phyloP scores from a whole-genome alignment of 1,284 basidiomycete species.

The Apiotrichum porosum region DNA sequence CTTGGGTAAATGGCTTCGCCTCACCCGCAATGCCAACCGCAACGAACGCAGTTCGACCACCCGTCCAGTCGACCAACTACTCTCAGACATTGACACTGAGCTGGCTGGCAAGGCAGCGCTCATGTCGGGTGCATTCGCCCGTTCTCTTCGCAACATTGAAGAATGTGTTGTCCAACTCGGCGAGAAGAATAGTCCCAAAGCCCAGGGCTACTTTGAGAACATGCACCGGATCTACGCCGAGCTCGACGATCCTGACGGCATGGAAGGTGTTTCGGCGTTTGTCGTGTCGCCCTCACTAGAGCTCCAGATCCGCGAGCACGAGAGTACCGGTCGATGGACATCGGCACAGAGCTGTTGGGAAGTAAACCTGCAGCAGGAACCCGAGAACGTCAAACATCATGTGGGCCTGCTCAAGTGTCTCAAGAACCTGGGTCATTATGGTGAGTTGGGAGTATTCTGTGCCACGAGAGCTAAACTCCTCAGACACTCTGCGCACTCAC shows the following conservation, averaged over 20 bases:
- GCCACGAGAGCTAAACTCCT: constrained; percentile 12
- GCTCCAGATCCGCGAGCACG: constrained; percentile 96
- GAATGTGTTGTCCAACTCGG: constrained; percentile 60
- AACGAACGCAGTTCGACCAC: constrained; percentile 54
- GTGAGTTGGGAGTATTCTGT: constrained; percentile 53
- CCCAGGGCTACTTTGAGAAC: constrained; percentile 75
- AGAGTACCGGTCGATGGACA: constrained; percentile 96
- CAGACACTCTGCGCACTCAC: constrained; percentile 93
- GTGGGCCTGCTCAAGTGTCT: constrained; percentile 86
- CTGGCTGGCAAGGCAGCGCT: constrained; percentile 91
- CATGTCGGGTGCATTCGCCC: constrained; percentile 87
- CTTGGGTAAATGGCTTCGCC: constrained; percentile 79
- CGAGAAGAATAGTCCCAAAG: constrained; percentile 48
- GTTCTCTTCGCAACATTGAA: constrained; percentile 93
- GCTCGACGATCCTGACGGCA: constrained; percentile 96
- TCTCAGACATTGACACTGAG: constrained; percentile 78
- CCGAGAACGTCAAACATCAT: constrained; percentile 83
- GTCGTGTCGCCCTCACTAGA: constrained; percentile 88
- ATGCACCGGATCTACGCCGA: constrained; percentile 95
- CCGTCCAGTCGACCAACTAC: constrained; percentile 64
- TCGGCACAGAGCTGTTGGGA: constrained; percentile 99
- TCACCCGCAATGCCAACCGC: constrained; percentile 53
- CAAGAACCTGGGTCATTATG: constrained; percentile 93
- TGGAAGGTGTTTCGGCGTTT: constrained; percentile 92
- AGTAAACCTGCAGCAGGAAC: constrained; percentile 84